Evolutionary conservation across 1,139 yeast species (phyloP).

Genomic region (Zygosaccharomyces pseudobailii): DNA sequence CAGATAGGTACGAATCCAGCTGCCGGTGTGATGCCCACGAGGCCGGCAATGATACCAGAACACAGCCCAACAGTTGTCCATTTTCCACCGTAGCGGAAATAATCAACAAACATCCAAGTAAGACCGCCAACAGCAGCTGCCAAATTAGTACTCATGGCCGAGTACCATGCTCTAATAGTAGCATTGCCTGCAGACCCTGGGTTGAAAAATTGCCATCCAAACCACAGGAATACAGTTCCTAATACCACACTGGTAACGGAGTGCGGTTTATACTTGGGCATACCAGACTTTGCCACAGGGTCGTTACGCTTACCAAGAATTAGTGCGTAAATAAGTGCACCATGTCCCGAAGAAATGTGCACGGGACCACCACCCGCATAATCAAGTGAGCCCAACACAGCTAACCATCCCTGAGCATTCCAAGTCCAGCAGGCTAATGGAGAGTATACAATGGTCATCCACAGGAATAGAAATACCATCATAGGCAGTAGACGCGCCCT

Average conservation of each 20-base stretch:
- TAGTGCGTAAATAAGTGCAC: constrained; percentile 89
- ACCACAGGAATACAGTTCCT: constrained; percentile 93
- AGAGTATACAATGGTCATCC: constrained; percentile 96
- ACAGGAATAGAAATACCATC: constrained; percentile 87
- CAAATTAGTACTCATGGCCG: constrained; percentile 83
- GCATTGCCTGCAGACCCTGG: constrained; percentile 96
- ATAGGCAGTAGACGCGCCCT: constrained; percentile 95
- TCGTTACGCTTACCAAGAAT: constrained; percentile 89
- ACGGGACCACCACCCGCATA: constrained; percentile 99
- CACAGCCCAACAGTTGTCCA: constrained; percentile 96
- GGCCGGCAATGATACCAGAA: constrained; percentile 89
- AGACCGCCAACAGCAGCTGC: constrained; percentile 92
- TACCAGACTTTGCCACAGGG: constrained; percentile 60
- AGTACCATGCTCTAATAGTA: constrained; percentile 87
- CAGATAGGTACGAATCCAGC: constrained; percentile 94
- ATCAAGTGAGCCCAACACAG: constrained; percentile 76
- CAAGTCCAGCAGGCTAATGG: constrained; percentile 98
- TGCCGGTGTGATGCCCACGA: constrained; percentile 95
- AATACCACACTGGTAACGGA: constrained; percentile 84
- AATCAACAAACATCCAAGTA: constrained; percentile 91
- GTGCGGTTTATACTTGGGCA: constrained; percentile 90
- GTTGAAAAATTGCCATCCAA: constrained; percentile 98
- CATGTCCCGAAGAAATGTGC: constrained; percentile 90
- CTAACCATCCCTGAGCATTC: constrained; percentile 90
- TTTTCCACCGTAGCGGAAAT: constrained; percentile 79